These are phyloP conservation scores for Lecanicillium sp. DNA, from an alignment of 2,329 filamentous ascomycete genomes.

Conservation along the genomic window DNA sequence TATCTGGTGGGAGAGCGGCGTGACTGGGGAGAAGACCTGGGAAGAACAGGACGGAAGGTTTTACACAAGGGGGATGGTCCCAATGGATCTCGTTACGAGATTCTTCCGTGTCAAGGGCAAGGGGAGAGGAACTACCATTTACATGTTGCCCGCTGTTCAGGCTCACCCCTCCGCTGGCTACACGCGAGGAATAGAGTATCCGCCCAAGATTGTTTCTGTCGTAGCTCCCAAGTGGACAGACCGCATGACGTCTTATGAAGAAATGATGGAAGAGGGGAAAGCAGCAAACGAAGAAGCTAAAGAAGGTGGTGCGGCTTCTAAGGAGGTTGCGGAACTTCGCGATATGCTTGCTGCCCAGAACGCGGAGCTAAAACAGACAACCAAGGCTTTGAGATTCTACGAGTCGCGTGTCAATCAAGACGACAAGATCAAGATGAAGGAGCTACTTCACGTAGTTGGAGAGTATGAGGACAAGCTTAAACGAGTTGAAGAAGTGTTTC, in stretches of 20 bases:
- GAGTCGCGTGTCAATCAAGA: slow-evolving; percentile 9
- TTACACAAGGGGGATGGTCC: slow-evolving; percentile 35
- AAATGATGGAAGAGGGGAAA: slow-evolving; percentile 15
- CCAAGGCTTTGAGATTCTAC: slow-evolving; percentile 13
- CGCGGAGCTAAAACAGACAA: slow-evolving; percentile 13
- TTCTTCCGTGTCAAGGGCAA: slow-evolving; percentile 42
- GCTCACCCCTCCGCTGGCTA: slow-evolving; percentile 34
- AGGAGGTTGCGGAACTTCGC: slow-evolving; percentile 3
- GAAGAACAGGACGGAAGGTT: slow-evolving; percentile 18
- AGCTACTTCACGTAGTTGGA: slow-evolving; percentile 5
- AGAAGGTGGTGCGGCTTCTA: slow-evolving; percentile 8
- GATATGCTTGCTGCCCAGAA: slow-evolving; percentile 13
- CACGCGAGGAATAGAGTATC: slow-evolving; percentile 35
- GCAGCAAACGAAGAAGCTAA: slow-evolving; percentile 15
- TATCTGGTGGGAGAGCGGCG: slow-evolving; percentile 27
- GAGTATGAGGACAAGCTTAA: slow-evolving; percentile 12
- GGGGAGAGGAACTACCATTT: slow-evolving; percentile 36
- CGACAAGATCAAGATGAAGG: slow-evolving; percentile 3
- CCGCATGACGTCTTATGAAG: slow-evolving; percentile 23
- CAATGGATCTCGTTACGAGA: slow-evolving; percentile 40
- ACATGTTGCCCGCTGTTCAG: slow-evolving; percentile 42
- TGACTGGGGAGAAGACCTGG: slow-evolving; percentile 31
- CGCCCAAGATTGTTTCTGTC: slow-evolving; percentile 29
- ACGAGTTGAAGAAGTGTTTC: slow-evolving; percentile 11
- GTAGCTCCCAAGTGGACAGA: slow-evolving; percentile 21